Evolutionary conservation across 345 rosid genomes (phyloP).

Genomic region (Rhodomyrtus tomentosa): DNA sequence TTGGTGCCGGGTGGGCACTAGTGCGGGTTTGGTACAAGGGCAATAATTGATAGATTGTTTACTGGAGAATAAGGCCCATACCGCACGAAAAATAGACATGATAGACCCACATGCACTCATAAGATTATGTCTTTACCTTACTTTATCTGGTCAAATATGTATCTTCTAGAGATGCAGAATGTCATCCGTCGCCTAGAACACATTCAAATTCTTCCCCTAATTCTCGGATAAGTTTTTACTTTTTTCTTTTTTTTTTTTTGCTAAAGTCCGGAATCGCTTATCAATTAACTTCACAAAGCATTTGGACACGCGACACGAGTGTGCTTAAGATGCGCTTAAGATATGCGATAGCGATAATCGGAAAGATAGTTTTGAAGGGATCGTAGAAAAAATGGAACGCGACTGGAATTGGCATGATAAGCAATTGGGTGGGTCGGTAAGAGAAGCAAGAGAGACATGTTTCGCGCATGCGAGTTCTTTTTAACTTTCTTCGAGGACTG

Average conservation of each 20-base stretch:
- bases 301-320: background rate
- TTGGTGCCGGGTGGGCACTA: background rate
- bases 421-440: no score
- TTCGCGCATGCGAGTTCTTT: background rate
- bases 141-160: background rate
- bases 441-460: background rate
- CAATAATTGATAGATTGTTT: background rate
- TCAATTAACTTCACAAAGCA: no score
- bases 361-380: background rate
- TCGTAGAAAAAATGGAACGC: no score
- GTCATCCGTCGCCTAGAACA: background rate
- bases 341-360: background rate
- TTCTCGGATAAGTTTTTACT: background rate
- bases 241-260: background rate
- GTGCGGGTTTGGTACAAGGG: background rate
- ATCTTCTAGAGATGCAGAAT: background rate
- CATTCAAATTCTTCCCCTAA: background rate
- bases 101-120: background rate
- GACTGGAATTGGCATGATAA: no score
- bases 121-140: background rate
- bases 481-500: background rate
- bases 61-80: background rate
- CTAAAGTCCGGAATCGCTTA: background rate
- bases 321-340: background rate
- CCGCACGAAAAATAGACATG: background rate